Evolutionary conservation across 2,329 filamentous ascomycete genomes (phyloP), one percentile per base, ranked within the genome.

Genomic region (Aspergillus fijiensis): DNA sequence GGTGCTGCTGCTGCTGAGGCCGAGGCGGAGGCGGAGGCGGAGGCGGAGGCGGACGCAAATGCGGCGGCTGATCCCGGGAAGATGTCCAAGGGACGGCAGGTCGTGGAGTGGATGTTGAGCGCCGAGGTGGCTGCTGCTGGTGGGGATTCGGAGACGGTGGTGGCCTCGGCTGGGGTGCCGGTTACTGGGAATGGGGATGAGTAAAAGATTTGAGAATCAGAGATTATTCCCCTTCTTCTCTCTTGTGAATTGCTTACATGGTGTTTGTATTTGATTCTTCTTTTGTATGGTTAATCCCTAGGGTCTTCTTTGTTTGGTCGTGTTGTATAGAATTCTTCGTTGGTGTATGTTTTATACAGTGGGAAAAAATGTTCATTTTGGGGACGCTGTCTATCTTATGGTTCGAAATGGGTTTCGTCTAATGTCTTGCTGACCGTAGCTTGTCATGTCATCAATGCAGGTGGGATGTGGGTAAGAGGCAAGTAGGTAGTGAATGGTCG

Each of bases 21-120:
- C 62, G 69, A 66, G 19, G 65, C 39, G 10, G 62, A 65, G 54
- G 64, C 63, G 2, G 52, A 59, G n/a, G 67, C 70, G 62, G 69
- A 66, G 19, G 65, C 39, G 10, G 62, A 65, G 54, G 64, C 63
- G 2, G 52, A 59, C 31, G 62, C 60, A 3, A 60, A 66, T 27
- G 56, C 57, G 31, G 61, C 61, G 55, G 61, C 45, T 48, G 51
- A 60, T 25, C 56, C 56, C 47, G 60, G 57, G 21, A 66, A 69
- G 35, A 65, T 74, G 65, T 71, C 76, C 50, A 73, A 75, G 51
- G 75, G 72, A 25, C 69, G 74, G 66, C 68, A 75, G 69, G 76
- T 79, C 52, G 75, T 76, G 50, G 77, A 79, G 69, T 79, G 75
- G 73, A 62, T 79, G 63, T 62, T 79, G 64, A 69, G 69, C 33